Conservation (phyloP, 805 yeast genomes). For the Nakazawaea ambrosiae region DNA sequence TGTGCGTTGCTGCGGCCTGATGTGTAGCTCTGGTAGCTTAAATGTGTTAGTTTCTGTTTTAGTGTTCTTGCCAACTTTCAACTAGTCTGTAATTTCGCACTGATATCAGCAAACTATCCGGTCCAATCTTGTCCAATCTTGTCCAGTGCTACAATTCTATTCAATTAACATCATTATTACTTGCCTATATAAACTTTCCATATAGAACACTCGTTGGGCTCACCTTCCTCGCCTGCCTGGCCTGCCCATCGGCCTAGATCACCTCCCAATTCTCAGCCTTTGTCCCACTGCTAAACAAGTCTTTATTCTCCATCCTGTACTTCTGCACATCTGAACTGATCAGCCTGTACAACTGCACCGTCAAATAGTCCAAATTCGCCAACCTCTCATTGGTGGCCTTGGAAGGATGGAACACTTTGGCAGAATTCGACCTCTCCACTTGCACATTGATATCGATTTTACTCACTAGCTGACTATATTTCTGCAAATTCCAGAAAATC, state of each 20-base stretch:
- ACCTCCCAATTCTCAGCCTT: constrained; percentile 20
- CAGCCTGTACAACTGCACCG: neutral
- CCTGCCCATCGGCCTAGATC: constrained; percentile 9
- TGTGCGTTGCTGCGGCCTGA: no score
- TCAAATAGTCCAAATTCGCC: neutral
- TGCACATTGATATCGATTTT: constrained; percentile 9
- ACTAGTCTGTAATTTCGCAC: no score
- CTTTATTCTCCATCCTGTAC: constrained; percentile 4
- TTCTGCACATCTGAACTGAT: neutral
- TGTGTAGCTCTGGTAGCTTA: no score
- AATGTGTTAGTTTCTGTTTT: no score
- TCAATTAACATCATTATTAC: no score
- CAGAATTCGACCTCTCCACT: neutral
- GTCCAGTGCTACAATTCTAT: no score
- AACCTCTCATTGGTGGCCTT: neutral
- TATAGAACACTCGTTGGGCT: no score
- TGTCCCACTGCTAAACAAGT: neutral
- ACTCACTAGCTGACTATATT: constrained; percentile 13
- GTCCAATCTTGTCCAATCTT: no score
- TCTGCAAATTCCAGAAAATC: constrained; percentile 4
- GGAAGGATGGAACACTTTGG: neutral
- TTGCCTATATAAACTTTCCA: no score
- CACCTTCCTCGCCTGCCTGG: neutral
- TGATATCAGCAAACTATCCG: no score
- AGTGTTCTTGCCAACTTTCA: no score